These are phyloP conservation scores for Geotrichum restrictum DNA, from an alignment of 1,139 yeast genomes.

Conservation along the genomic window DNA sequence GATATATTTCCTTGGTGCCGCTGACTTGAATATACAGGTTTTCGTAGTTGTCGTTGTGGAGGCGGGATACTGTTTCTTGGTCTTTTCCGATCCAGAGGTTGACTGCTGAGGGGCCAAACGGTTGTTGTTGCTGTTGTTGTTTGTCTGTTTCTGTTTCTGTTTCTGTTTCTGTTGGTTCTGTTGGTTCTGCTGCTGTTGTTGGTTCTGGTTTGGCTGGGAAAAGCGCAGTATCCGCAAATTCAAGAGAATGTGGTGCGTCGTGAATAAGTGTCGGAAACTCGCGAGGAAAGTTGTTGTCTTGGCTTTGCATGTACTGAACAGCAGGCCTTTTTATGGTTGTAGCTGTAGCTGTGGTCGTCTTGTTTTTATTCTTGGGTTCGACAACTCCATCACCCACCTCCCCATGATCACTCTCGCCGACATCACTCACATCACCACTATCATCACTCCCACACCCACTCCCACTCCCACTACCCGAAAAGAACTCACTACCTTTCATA, in stretches of 20 bases:
- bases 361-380: too few species aligned
- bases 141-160: too few species aligned
- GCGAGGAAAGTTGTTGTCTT: slow-evolving; percentile 36
- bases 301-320: slow-evolving; percentile 41
- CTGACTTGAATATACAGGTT: slow-evolving; percentile 39
- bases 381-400: too few species aligned
- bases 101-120: slow-evolving; percentile 38
- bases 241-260: slow-evolving; percentile 27
- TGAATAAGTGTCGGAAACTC: slow-evolving; percentile 29
- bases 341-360: neutral
- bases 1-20: slow-evolving; percentile 38
- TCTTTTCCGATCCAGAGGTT: slow-evolving; percentile 42
- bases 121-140: too few species aligned
- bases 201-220: too few species aligned
- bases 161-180: too few species aligned
- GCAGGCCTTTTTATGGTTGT: slow-evolving; percentile 2
- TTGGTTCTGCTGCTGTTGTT: too few species aligned
- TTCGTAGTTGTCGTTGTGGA: slow-evolving; percentile 42
- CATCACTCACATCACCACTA: neutral
- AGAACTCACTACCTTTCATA: slow-evolving; percentile 31
- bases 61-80: slow-evolving; percentile 36
- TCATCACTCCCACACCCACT: slow-evolving; percentile 13
- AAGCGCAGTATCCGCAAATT: slow-evolving; percentile 32
- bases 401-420: neutral
- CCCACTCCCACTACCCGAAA: slow-evolving; percentile 15